These are phyloP conservation scores for Ceratocystis ficicola DNA, from an alignment of 2,329 filamentous ascomycete genomes.

Conservation along the genomic window DNA sequence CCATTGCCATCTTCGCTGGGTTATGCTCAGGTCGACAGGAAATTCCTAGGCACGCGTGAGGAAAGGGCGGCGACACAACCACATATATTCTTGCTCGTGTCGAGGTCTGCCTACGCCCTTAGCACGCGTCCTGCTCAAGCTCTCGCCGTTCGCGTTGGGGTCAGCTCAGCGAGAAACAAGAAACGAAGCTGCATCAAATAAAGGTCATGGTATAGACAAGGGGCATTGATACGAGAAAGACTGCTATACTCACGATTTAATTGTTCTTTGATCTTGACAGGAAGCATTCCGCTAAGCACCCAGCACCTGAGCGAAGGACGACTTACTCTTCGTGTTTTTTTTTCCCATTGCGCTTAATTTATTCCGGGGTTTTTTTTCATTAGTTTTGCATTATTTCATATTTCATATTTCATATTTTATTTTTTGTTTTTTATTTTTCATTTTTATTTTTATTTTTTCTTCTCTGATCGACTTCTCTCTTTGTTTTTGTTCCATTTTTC, in stretches of 20 bases:
- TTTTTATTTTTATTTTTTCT: constrained; percentile 10
- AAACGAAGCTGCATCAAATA: neutral
- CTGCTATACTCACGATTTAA: neutral
- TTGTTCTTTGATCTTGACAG: neutral
- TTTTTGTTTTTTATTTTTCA: neutral
- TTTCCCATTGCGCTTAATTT: neutral
- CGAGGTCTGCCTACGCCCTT: no score
- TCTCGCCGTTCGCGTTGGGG: neutral
- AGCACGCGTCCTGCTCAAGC: no score
- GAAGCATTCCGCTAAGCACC: constrained; percentile 3
- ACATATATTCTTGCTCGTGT: no score
- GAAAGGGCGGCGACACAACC: no score
- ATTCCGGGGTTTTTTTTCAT: constrained; percentile 1
- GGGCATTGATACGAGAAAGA: neutral
- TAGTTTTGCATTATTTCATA: neutral
- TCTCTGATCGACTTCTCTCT: neutral
- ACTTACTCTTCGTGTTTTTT: neutral
- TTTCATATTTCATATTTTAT: neutral
- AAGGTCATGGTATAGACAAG: neutral
- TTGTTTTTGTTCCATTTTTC: constrained; percentile 22
- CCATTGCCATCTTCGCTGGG: no score
- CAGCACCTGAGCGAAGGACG: constrained; percentile 3
- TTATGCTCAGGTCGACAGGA: no score
- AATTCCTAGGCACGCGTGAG: no score
- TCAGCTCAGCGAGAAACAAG: neutral